Percentiles rank a stretch among this genome's conserved stretches.
Conservation (phyloP, 2,329 filamentous ascomycete genomes). For the Aureobasidium pullulans region DNA sequence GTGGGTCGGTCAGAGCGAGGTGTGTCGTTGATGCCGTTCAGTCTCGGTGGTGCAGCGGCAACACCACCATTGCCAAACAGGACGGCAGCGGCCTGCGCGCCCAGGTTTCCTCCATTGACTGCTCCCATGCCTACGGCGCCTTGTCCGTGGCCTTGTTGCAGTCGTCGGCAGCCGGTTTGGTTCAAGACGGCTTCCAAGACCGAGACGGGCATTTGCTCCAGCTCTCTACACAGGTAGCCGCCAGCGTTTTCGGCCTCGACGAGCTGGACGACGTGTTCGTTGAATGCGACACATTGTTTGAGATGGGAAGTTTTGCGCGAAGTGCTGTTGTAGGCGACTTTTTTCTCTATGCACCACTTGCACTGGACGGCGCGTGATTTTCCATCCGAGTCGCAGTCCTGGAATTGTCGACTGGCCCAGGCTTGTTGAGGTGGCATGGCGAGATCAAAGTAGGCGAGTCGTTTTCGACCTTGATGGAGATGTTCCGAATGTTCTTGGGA, state of each 20-base stretch:
- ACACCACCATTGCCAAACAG: neutral
- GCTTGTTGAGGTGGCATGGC: constrained; percentile 11
- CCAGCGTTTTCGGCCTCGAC: neutral
- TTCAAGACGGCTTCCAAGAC: constrained; percentile 3
- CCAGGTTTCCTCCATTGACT: neutral
- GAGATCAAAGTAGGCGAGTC: neutral
- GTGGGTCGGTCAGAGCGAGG: constrained; percentile 3
- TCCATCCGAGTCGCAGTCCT: constrained; percentile 9
- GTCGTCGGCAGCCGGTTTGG: neutral
- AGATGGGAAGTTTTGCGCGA: constrained; percentile 9
- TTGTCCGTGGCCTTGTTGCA: neutral
- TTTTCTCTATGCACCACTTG: constrained; percentile 11
- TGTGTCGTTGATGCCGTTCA: neutral
- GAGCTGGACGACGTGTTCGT: constrained; percentile 5
- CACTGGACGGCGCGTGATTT: constrained; percentile 12
- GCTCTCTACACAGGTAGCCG: neutral
- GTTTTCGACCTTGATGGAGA: neutral
- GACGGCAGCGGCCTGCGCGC: neutral
- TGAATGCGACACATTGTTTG: constrained; percentile 11
- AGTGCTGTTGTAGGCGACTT: constrained; percentile 14
- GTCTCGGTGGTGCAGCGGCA: neutral
- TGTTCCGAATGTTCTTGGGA: neutral
- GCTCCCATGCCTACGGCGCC: neutral
- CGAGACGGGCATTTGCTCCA: neutral
- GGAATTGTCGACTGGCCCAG: constrained; percentile 4